Evolutionary conservation across 176 grass and related monocot species (phyloP), one percentile per base, ranked within the genome.

Genomic region (Aegilops tauschii): DNA sequence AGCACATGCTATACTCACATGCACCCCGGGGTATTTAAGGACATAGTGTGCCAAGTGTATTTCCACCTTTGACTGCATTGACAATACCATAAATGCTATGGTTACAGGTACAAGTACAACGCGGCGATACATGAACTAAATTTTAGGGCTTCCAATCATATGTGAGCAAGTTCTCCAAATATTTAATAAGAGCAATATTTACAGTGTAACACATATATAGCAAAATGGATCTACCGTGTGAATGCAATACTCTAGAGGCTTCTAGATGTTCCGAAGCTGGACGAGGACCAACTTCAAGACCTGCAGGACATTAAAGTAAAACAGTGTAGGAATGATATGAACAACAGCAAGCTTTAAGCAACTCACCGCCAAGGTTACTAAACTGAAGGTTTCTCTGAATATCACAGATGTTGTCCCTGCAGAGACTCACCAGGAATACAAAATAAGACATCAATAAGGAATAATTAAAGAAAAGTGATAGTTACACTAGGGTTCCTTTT

Each of bases 361-460:
- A 89, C 89, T 91, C 87, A 95, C 95, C 90, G 78, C 91, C 89
- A 83, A 98, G 93, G 90, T 87, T 95, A 86, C 82, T 95, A 70
- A 98, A 98, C 73, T 95, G 95, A 73, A 95, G 79, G 70, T 92
- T 95, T 95, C 95, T 92, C 86, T 98, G 95, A 83, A 95, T 92
- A 25, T 89, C 91, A 76, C 91, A 93, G 67, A 98, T 98, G 72
- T 93, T 82, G 25, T 98, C 95, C 95, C 95, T 98, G 85, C 65
- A 78, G 32, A 71, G 23, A 81, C 88, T n/a, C 72, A 69, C 62
- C 79, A 90, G 82, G 61, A 81, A 71, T 16, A 69, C 14, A 85
- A 82, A 69, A n/a, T 77, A 76, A 82, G 61, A 50, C 49, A 56
- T 62, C 73, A 65, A 5, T 63, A 16, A 64, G 42, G 12, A 77